These are phyloP conservation scores for Pilobolus umbonatus DNA, from an alignment of 192 early-diverging fungal genomes.

Conservation along the genomic window DNA sequence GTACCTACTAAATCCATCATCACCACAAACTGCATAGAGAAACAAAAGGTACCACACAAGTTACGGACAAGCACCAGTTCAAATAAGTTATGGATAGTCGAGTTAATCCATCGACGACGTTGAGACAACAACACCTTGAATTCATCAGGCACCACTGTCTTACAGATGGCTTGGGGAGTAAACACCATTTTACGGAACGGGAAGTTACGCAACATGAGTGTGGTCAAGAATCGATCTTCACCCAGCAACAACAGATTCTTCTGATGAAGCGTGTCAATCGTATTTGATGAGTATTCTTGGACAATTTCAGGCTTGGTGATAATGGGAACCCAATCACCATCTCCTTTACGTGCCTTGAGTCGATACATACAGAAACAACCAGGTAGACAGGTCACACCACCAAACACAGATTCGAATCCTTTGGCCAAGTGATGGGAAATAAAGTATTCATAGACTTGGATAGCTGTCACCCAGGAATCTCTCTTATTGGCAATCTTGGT, in stretches of 20 bases:
- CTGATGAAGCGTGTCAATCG: constrained; percentile 74
- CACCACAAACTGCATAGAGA: constrained; percentile 87
- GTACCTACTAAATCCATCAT: constrained; percentile 77
- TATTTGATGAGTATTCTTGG: constrained; percentile 76
- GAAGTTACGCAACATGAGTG: constrained; percentile 84
- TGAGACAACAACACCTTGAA: constrained; percentile 84
- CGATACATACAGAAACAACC: constrained; percentile 99
- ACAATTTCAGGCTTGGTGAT: constrained; percentile 88
- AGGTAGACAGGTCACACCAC: constrained; percentile 96
- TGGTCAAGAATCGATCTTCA: constrained; percentile 88
- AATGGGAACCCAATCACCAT: constrained; percentile 78
- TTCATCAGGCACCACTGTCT: constrained; percentile 82
- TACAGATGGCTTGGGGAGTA: constrained; percentile 78
- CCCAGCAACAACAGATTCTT: constrained; percentile 85
- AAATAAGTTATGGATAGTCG: constrained; percentile 91
- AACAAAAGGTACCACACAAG: constrained; percentile 96
- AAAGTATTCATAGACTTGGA: constrained; percentile 99
- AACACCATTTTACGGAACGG: constrained; percentile 85
- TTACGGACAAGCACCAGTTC: constrained; percentile 90
- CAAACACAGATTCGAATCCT: constrained; percentile 94
- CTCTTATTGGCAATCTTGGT: constrained; percentile 95
- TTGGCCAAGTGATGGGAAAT: constrained; percentile 95
- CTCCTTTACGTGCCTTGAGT: constrained; percentile 78
- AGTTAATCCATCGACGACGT: constrained; percentile 95
- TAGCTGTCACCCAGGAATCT: constrained; percentile 85